These are phyloP conservation scores for Sugiyamaella xylanicola DNA, from an alignment of 1,139 yeast genomes.

Conservation along the genomic window DNA sequence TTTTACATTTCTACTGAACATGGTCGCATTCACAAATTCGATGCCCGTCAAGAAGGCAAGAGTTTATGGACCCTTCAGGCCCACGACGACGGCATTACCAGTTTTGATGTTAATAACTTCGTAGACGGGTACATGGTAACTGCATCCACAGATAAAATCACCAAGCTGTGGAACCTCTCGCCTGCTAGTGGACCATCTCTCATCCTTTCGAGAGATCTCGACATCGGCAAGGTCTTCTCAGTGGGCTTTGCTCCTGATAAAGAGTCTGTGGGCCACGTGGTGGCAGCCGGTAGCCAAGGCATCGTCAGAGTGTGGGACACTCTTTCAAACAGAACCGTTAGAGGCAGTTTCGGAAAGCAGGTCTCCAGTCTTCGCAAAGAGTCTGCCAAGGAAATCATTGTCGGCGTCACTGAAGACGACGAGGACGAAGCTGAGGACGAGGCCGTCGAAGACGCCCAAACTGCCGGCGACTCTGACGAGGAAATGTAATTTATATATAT, in stretches of 20 bases:
- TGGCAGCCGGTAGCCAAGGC: constrained; percentile 86
- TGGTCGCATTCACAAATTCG: constrained; percentile 89
- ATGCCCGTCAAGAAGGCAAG: constrained; percentile 64
- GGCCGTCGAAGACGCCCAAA: constrained; percentile 16
- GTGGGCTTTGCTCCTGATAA: constrained; percentile 83
- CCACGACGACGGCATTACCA: constrained; percentile 90
- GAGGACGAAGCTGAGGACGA: constrained; percentile 38
- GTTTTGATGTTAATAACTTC: constrained; percentile 68
- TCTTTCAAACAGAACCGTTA: constrained; percentile 76
- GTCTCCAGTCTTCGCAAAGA: constrained; percentile 50
- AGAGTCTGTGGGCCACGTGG: constrained; percentile 82
- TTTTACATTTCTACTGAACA: constrained; percentile 91
- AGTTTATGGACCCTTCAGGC: constrained; percentile 97
- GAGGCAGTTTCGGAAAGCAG: constrained; percentile 63
- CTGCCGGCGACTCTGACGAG: constrained; percentile 9
- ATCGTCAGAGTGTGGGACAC: constrained; percentile 92
- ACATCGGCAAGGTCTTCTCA: constrained; percentile 89
- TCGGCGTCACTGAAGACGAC: constrained; percentile 60
- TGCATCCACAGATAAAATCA: constrained; percentile 82
- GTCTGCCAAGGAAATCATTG: constrained; percentile 58
- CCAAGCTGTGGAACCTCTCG: constrained; percentile 77
- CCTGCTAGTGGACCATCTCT: constrained; percentile 67
- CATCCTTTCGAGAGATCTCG: constrained; percentile 90
- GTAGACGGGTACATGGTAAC: constrained; percentile 79
- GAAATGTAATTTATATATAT: constrained; percentile 11